Evolutionary conservation across 768 basidiomycete genomes (phyloP), one percentile per base, ranked within the genome.

Genomic region (Pisolithus albus): DNA sequence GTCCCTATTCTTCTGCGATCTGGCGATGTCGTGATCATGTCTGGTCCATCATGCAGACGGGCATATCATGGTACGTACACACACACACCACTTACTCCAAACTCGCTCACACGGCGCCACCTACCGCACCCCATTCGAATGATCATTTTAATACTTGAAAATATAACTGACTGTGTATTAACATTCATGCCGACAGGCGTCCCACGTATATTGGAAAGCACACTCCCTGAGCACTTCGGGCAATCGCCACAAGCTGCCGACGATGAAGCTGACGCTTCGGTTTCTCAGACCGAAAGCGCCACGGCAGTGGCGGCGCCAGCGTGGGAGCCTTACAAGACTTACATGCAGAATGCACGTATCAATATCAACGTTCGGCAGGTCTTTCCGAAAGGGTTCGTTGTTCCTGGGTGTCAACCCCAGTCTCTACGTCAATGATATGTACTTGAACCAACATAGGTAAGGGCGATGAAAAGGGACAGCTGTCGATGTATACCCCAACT

Each of bases 321-420:
- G 23, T 93, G 88, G 88, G 56, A 59, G 18, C 72, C 75, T 6
- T 90, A 82, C 59, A 77, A 71, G 51, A 72, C 76, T 26, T 92
- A 90, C 64, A 70, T 92, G 65, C 68, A 61, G 42, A 76, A 76
- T 3, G 78, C 85, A 2, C 75, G 95, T 52, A 87, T 98, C 61
- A 97, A 97, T 62, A 75, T 97, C 51, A 97, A 97, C 59, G 90
- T 92, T 7, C 75, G 95, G 49, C 92, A 96, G 64, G 88, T 90
- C 6, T 89, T 90, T 62, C 86, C 87, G 2, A 85, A 78, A 61
- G 83, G 79, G 3, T 89, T 88, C 49, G 63, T 69, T 50, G 63
- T 69, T 50, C 70, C 75, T 21, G 46, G 49, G 40, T 18, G 40
- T 41, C 40, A 41, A 19, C 40, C 18, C 40, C 40, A 18, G n/a